Evolutionary conservation across 768 basidiomycete genomes (phyloP).

Genomic region (Boletus barrowsii): DNA sequence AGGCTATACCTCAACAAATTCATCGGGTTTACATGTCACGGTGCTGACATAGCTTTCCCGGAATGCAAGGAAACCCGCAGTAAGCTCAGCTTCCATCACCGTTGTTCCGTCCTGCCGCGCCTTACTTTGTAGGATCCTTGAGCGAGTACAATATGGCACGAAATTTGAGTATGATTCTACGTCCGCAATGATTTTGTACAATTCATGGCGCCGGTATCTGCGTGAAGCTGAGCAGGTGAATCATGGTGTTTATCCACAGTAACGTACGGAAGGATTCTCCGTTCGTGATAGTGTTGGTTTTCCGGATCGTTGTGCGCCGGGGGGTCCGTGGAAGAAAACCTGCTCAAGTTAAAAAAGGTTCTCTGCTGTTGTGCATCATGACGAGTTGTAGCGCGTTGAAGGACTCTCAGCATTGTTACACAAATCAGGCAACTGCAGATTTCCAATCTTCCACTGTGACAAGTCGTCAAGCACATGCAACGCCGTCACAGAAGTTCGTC

Average conservation of each 20-base stretch:
- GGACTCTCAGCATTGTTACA: constrained; percentile 12
- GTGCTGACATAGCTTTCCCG: constrained; percentile 83
- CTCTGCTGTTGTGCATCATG: constrained; percentile 18
- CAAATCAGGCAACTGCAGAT: background rate
- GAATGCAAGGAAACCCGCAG: constrained; percentile 84
- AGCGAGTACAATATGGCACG: constrained; percentile 82
- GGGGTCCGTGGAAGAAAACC: constrained; percentile 44
- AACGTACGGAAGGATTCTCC: constrained; percentile 84
- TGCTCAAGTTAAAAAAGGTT: constrained; percentile 50
- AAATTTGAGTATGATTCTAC: constrained; percentile 83
- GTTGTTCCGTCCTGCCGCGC: constrained; percentile 33
- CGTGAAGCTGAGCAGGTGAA: constrained; percentile 10
- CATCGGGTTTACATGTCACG: constrained; percentile 76
- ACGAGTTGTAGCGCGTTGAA: constrained; percentile 6
- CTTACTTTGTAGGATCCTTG: constrained; percentile 51
- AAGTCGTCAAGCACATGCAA: background rate
- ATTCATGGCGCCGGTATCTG: constrained; percentile 75
- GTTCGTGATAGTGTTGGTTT: constrained; percentile 71
- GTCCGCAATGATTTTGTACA: constrained; percentile 86
- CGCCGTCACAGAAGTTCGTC: constrained; percentile 1
- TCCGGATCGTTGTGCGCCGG: constrained; percentile 34
- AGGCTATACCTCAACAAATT: constrained; percentile 63
- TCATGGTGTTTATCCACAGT: background rate
- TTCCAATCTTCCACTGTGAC: background rate
- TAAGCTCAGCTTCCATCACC: constrained; percentile 79